Conservation (phyloP, 1,139 yeast species). For the Pichia sp. region DNA sequence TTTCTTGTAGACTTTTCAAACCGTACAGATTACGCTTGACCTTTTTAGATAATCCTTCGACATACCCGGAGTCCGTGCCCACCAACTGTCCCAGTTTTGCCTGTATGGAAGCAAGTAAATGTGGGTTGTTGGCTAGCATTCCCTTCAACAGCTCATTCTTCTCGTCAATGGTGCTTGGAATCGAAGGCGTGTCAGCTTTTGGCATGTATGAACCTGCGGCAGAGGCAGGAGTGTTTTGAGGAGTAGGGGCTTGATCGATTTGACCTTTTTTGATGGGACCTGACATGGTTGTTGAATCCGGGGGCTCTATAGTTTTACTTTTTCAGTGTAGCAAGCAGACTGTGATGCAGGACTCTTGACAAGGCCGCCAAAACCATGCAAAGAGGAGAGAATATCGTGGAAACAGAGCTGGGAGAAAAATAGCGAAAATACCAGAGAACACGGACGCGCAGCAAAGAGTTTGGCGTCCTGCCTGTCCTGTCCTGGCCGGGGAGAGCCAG, state of each 20-base stretch:
- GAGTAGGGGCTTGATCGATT: constrained; percentile 93
- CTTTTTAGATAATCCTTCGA: constrained; percentile 67
- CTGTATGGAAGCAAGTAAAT: constrained; percentile 78
- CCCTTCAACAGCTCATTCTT: constrained; percentile 39
- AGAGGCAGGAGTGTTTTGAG: constrained; percentile 96
- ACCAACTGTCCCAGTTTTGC: constrained; percentile 81
- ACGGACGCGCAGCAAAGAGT: neutral
- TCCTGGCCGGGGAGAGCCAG: too few relatives aligned
- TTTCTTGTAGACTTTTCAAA: constrained; percentile 77
- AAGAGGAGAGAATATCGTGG: too few relatives aligned
- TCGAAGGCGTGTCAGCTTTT: constrained; percentile 55
- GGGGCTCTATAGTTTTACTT: neutral
- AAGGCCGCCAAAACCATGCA: too few relatives aligned
- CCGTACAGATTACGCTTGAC: constrained; percentile 79
- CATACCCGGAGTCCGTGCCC: constrained; percentile 84
- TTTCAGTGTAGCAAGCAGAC: too few relatives aligned
- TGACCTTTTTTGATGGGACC: constrained; percentile 6
- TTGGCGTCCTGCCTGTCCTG: neutral
- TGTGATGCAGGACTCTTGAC: too few relatives aligned
- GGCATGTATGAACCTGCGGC: constrained; percentile 67
- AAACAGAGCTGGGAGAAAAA: neutral
- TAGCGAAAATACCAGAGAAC: neutral
- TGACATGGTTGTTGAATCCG: constrained; percentile 1
- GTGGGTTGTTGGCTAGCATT: constrained; percentile 56
- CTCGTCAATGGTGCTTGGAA: constrained; percentile 70